Base-by-base conservation (phyloP, 2,329 filamentous ascomycete genomes). In the Fusarium praegraminearum region DNA sequence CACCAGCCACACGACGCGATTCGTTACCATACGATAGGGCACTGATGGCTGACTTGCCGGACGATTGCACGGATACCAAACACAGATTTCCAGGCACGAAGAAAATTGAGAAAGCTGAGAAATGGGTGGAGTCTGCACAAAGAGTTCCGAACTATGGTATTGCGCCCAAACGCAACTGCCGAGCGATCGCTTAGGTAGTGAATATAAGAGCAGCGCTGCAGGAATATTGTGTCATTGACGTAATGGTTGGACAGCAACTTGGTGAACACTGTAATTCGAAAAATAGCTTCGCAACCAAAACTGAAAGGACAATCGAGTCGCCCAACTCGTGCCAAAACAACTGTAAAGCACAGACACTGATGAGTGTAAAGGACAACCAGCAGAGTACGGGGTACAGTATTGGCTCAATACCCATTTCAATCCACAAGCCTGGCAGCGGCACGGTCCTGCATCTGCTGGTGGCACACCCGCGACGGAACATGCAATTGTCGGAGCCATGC, bases 381-480 rank as follows among this genome's bases (percentile, higher is more conserved):
- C 30, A 50, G 35, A 35, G 46, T 52, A 57, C 41, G 49, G 30
- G 32, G 54, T 62, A 56, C 28, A 55, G 32, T 56, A 36, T 53
- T 63, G 44, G 47, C 50, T 62, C n/a, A 40, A 63, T 63, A 52
- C 57, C 44, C 50, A 62, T 56, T 56, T 49, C 57, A 61, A 43
- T 53, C 67, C 26, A 65, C 50, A 64, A 69, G 51, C 53, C 57
- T 62, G 43, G 18, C n/a, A 59, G 57, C 54, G 69, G 61, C 60
- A 63, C 35, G 49, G 57, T 49, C 46, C 55, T 57, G 50, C 55
- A 53, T 58, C 57, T 51, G 50, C 36, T 45, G 22, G 32, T 54
- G 61, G 26, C 35, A 55, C 66, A 66, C 51, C 62, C 49, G 35
- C 33, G 40, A 40, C 44, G 32, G 54, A 70, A 38, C 54, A 54